Percentiles rank a stretch among this genome's conserved stretches.
Evolutionary conservation across 2,329 filamentous ascomycete species (phyloP).

Genomic region (Didymella segeticola): DNA sequence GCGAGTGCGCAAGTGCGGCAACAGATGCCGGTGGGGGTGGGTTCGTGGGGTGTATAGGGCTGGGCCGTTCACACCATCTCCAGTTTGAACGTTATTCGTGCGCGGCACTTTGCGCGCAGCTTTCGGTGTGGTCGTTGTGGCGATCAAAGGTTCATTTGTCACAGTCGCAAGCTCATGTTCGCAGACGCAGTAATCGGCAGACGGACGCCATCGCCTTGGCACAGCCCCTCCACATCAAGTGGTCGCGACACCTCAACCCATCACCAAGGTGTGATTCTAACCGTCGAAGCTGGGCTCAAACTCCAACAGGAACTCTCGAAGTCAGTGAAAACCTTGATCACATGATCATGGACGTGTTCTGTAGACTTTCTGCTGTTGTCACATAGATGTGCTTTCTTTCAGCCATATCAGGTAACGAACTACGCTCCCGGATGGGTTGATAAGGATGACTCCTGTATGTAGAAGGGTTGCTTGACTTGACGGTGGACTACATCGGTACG

Average conservation of each 20-base stretch:
- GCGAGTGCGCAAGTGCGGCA: conserved; percentile 16
- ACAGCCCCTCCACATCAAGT: conserved; percentile 10
- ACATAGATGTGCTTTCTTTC: not conserved
- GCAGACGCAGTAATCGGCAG: conserved; percentile 12
- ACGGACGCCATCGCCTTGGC: conserved; percentile 8
- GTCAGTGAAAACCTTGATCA: not conserved
- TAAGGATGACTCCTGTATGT: too few species aligned
- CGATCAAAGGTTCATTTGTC: conserved; percentile 23
- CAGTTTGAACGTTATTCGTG: conserved; percentile 13
- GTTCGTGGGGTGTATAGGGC: conserved; percentile 10
- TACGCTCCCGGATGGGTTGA: too few species aligned
- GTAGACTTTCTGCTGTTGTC: not conserved
- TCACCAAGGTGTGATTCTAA: too few species aligned
- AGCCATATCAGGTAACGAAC: too few species aligned
- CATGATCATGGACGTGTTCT: not conserved
- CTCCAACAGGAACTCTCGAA: too few species aligned
- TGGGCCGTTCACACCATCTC: conserved; percentile 37
- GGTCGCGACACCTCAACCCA: too few species aligned
- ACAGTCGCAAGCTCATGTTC: conserved; percentile 15
- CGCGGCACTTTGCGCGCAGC: conserved; percentile 29
- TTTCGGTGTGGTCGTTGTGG: conserved; percentile 22
- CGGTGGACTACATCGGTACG: too few species aligned
- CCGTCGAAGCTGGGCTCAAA: too few species aligned
- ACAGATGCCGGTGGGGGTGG: conserved; percentile 11
- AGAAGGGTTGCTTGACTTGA: too few species aligned